Percentiles rank a stretch among this genome's conserved stretches.
Evolutionary conservation across 2,329 filamentous ascomycete genomes (phyloP).

Genomic region (Geosmithia flava): DNA sequence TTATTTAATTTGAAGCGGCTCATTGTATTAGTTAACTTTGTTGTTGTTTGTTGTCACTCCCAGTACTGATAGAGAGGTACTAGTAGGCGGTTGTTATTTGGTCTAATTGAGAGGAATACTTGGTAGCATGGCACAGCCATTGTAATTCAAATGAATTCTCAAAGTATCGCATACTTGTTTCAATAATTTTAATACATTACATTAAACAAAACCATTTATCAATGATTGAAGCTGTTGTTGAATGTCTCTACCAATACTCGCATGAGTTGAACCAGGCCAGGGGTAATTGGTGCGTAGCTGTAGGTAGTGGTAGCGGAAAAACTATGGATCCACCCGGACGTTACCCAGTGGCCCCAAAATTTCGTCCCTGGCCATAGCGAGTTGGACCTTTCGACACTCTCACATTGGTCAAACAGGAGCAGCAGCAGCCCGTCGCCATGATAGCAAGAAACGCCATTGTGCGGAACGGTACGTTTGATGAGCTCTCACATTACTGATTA

Average conservation of each 20-base stretch:
- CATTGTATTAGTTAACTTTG: not conserved
- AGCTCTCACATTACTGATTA: not conserved
- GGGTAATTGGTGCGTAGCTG: not conserved
- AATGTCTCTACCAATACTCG: no score
- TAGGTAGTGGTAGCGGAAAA: slow-evolving; percentile 2
- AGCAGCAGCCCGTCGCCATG: slow-evolving; percentile 26
- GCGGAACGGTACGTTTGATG: slow-evolving; percentile 36
- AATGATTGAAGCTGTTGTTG: no score
- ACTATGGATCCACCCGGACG: not conserved
- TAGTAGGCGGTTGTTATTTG: no score
- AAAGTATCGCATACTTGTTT: no score
- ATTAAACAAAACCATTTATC: no score
- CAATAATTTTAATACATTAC: no score
- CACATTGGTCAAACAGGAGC: not conserved
- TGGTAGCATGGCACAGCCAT: not conserved
- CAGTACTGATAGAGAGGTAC: not conserved
- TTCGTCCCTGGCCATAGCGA: not conserved
- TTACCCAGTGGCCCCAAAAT: not conserved
- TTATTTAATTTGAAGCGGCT: not conserved
- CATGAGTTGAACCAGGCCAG: not conserved
- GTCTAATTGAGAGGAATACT: no score
- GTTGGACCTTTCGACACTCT: not conserved
- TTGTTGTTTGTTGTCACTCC: slow-evolving; percentile 2
- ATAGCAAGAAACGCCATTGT: slow-evolving; percentile 40
- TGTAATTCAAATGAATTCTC: not conserved